Evolutionary conservation across 352 stramenopile genomes (phyloP).

Genomic region (Plasmopara muralis): DNA sequence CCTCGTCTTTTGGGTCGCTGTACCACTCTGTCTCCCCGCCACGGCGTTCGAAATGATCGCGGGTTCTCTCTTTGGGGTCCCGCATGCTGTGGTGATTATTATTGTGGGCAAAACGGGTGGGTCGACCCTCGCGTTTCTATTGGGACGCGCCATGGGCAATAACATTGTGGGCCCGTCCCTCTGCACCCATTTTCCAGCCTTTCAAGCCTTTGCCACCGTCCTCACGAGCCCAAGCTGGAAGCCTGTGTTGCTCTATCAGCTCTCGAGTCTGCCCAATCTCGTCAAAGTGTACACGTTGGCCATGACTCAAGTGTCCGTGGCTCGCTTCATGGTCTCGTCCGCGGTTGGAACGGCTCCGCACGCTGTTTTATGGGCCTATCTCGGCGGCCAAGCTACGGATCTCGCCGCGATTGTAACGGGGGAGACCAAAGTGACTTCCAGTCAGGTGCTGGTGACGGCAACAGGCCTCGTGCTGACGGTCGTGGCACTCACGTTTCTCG

Average conservation of each 20-base stretch:
- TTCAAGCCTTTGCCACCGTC: conserved; percentile 58
- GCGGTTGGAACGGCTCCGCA: conserved; percentile 49
- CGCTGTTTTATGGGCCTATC: conserved; percentile 63
- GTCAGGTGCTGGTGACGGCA: conserved; percentile 38
- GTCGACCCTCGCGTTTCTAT: conserved; percentile 58
- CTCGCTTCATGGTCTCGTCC: conserved; percentile 52
- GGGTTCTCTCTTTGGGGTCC: conserved; percentile 60
- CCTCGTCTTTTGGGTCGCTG: conserved; percentile 51
- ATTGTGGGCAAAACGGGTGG: conserved; percentile 60
- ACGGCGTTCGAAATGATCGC: conserved; percentile 60
- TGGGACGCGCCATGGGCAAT: conserved; percentile 50
- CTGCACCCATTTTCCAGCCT: conserved; percentile 49
- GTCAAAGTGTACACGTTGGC: conserved; percentile 75
- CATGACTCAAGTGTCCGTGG: conserved; percentile 55
- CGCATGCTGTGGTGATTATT: conserved; percentile 45
- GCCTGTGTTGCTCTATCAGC: conserved; percentile 65
- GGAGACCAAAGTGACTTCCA: conserved; percentile 37
- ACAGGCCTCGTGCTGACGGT: conserved; percentile 38
- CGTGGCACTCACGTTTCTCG: conserved; percentile 45
- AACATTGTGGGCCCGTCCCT: conserved; percentile 58
- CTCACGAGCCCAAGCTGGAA: conserved; percentile 68
- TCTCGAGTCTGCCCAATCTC: conserved; percentile 76
- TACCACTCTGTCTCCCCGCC: conserved; percentile 63
- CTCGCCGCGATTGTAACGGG: conserved; percentile 52
- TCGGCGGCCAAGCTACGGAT: conserved; percentile 62